Evolutionary conservation across 805 yeast species (phyloP).

Genomic region (Metschnikowia amazonensis): DNA sequence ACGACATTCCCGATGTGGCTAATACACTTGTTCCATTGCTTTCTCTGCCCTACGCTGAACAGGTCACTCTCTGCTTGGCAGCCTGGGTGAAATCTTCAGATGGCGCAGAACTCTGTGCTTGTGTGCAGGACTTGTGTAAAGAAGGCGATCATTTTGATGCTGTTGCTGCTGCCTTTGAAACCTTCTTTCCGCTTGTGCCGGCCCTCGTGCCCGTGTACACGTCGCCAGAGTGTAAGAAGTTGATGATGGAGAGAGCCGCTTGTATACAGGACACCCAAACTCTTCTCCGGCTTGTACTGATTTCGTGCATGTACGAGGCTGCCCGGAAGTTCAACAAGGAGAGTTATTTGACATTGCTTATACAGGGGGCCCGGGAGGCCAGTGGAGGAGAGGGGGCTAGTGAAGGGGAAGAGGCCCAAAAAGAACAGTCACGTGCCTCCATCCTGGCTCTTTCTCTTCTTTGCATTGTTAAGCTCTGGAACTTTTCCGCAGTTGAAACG

Average conservation of each 20-base stretch:
- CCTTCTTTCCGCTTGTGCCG: constrained; percentile 15
- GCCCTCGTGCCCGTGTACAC: constrained; percentile 13
- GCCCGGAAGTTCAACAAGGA: constrained; percentile 18
- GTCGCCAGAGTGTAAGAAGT: constrained; percentile 10
- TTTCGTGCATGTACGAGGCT: constrained; percentile 14
- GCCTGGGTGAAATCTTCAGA: background rate
- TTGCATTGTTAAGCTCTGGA: constrained; percentile 20
- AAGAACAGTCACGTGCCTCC: background rate
- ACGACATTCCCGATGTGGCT: background rate
- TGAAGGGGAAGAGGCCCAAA: background rate
- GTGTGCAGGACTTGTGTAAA: background rate
- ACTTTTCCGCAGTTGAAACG: constrained; percentile 16
- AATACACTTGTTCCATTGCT: constrained; percentile 6
- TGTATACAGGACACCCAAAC: constrained; percentile 8
- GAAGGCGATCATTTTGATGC: background rate
- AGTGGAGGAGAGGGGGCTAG: too few species aligned
- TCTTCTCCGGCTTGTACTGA: constrained; percentile 14
- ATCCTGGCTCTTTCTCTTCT: constrained; percentile 13
- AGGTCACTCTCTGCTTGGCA: background rate
- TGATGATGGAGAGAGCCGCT: constrained; percentile 9
- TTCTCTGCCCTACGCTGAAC: background rate
- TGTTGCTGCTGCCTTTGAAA: constrained; percentile 11
- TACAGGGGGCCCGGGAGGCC: constrained; percentile 9
- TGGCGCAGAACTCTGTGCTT: background rate
- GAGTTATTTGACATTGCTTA: constrained; percentile 12